Conservation (phyloP, 768 basidiomycete species). For the Tricholoma sp. region DNA sequence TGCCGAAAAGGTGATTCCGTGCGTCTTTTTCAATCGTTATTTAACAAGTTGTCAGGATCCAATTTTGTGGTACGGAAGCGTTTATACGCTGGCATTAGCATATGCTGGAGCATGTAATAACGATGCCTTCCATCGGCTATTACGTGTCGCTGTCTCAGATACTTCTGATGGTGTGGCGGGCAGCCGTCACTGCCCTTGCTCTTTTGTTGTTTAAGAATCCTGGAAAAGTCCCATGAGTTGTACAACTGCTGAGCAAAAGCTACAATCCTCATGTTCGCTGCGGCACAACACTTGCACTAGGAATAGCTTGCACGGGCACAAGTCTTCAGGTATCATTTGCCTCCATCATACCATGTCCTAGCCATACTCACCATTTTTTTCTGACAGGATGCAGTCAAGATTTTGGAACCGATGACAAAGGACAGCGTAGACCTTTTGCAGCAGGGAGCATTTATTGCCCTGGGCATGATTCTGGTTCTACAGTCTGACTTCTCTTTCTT, state of each 20-base stretch:
- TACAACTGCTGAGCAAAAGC: slow-evolving; percentile 94
- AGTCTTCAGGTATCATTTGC: slow-evolving; percentile 69
- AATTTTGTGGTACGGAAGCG: slow-evolving; percentile 94
- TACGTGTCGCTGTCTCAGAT: slow-evolving; percentile 97
- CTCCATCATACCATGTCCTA: background rate
- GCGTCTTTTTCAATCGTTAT: slow-evolving; percentile 3
- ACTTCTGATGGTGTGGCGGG: slow-evolving; percentile 97
- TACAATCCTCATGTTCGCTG: slow-evolving; percentile 99
- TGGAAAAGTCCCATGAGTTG: slow-evolving; percentile 91
- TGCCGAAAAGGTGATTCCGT: slow-evolving; percentile 68
- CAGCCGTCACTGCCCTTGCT: slow-evolving; percentile 92
- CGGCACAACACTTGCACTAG: slow-evolving; percentile 92
- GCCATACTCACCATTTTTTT: background rate
- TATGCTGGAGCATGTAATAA: slow-evolving; percentile 97
- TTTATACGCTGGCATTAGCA: slow-evolving; percentile 93
- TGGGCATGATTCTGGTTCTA: slow-evolving; percentile 96
- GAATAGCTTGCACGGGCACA: slow-evolving; percentile 96
- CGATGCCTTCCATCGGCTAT: slow-evolving; percentile 80
- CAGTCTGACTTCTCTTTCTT: slow-evolving; percentile 87
- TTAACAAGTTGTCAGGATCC: slow-evolving; percentile 61
- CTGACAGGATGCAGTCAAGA: slow-evolving; percentile 85
- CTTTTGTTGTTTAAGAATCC: slow-evolving; percentile 98
- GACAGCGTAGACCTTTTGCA: slow-evolving; percentile 98
- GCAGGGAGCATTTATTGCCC: slow-evolving; percentile 92
- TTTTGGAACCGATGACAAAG: slow-evolving; percentile 97